Percentiles rank a stretch among this genome's conserved stretches.
These are phyloP conservation scores for Dactylis glomerata DNA, from an alignment of 176 grass and related monocot genomes.

Conservation along the genomic window DNA sequence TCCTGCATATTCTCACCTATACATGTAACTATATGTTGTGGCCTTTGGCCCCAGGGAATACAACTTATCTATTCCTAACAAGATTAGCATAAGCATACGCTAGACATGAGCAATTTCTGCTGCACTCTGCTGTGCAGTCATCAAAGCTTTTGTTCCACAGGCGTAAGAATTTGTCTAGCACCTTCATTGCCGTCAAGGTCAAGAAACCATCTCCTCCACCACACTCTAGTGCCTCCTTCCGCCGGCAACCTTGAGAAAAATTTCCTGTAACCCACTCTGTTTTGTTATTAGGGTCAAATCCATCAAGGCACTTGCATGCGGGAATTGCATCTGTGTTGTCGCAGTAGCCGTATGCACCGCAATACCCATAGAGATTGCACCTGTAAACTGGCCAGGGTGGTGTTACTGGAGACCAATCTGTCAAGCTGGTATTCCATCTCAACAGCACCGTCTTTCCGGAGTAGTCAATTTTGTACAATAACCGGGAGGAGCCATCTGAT, in stretches of 20 bases:
- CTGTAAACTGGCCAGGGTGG: fast-evolving
- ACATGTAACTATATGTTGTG: no score
- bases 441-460: not conserved
- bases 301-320: conserved; percentile 19
- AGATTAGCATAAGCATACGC: conserved; percentile 44
- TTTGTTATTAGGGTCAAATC: not conserved
- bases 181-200: not conserved
- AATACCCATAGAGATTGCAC: conserved; percentile 7
- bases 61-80: no score
- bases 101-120: conserved; percentile 44
- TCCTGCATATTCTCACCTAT: no score
- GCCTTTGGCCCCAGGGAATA: no score
- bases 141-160: conserved; percentile 25
- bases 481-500: not conserved
- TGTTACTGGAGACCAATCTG: not conserved
- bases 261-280: not conserved
- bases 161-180: not conserved
- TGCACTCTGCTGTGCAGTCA: conserved; percentile 29
- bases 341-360: not conserved
- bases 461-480: not conserved
- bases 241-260: conserved; percentile 9
- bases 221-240: not conserved
- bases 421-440: not conserved
- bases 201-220: not conserved
- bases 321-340: not conserved